These are phyloP conservation scores for Ustilago vetiveriae DNA, from an alignment of 1,284 basidiomycete genomes.

Conservation along the genomic window DNA sequence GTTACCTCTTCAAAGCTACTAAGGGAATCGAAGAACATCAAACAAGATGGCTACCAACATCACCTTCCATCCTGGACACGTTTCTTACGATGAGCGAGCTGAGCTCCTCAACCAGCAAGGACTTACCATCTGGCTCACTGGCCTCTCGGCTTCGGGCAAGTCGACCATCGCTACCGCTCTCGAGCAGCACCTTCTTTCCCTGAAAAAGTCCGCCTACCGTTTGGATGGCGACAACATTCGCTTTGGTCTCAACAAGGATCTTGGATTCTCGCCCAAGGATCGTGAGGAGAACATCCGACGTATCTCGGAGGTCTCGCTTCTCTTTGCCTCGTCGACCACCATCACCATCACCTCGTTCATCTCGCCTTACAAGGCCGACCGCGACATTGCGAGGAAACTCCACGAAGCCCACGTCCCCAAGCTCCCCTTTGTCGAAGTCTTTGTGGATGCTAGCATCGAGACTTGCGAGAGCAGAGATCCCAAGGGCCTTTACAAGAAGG, in stretches of 20 bases:
- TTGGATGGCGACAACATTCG: constrained; percentile 97
- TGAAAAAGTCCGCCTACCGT: constrained; percentile 85
- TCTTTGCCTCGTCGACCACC: constrained; percentile 88
- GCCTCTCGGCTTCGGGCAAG: constrained; percentile 70
- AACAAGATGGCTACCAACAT: constrained; percentile 82
- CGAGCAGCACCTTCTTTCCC: constrained; percentile 92
- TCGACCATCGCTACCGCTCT: constrained; percentile 97
- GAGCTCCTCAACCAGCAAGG: constrained; percentile 53
- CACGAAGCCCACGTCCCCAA: constrained; percentile 73
- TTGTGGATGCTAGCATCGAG: constrained; percentile 86
- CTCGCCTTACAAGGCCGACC: constrained; percentile 90
- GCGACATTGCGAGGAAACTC: constrained; percentile 82
- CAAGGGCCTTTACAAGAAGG: constrained; percentile 98
- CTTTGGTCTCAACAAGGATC: constrained; percentile 96
- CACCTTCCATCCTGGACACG: constrained; percentile 78
- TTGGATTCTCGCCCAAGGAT: constrained; percentile 94
- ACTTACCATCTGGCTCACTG: constrained; percentile 57
- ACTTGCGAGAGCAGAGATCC: constrained; percentile 93
- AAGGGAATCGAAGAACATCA: neutral
- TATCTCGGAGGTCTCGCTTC: constrained; percentile 94
- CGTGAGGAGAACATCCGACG: constrained; percentile 97
- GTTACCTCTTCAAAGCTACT: no score
- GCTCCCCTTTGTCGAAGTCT: constrained; percentile 89
- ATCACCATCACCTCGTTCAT: constrained; percentile 96
- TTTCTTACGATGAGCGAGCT: constrained; percentile 61